Evolutionary conservation across 2,329 filamentous ascomycete genomes (phyloP).

Genomic region (Nemania serpens): DNA sequence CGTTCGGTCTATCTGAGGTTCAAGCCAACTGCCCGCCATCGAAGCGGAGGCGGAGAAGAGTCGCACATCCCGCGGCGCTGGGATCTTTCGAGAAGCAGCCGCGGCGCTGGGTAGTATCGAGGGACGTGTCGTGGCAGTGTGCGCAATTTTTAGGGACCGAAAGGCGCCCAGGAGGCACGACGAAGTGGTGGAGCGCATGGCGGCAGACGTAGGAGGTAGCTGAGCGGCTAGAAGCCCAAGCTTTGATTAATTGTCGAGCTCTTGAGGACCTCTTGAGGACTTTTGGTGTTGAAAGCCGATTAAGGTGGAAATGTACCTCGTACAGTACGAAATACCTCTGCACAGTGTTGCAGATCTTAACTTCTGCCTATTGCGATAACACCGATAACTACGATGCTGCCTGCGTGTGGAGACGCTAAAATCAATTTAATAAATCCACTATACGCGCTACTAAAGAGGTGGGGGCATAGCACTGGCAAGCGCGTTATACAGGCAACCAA

Average conservation of each 20-base stretch:
- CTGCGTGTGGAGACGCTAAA: neutral
- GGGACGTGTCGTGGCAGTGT: conserved; percentile 47
- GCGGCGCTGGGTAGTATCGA: conserved; percentile 38
- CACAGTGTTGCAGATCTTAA: too few relatives aligned
- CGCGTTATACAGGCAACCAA: conserved; percentile 30
- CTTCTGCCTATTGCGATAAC: neutral
- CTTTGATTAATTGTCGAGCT: neutral
- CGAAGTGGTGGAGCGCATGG: conserved; percentile 53
- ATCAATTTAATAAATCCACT: neutral
- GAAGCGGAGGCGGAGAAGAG: conserved; percentile 73
- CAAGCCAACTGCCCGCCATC: conserved; percentile 74
- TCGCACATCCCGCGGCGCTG: conserved; percentile 55
- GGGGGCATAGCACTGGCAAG: neutral
- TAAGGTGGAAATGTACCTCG: neutral
- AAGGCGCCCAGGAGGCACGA: conserved; percentile 57
- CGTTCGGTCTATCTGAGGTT: conserved; percentile 75
- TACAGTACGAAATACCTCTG: too few relatives aligned
- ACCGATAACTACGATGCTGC: neutral
- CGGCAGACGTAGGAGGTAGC: conserved; percentile 35
- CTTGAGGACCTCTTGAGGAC: too few relatives aligned
- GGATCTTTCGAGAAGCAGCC: conserved; percentile 41
- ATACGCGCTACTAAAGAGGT: neutral
- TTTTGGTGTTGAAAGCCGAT: conserved; percentile 20
- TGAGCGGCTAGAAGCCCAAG: conserved; percentile 2
- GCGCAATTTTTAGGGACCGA: conserved; percentile 53